phyloP scores from a whole-genome alignment of 768 basidiomycete species.

The Mycena haematopus region DNA sequence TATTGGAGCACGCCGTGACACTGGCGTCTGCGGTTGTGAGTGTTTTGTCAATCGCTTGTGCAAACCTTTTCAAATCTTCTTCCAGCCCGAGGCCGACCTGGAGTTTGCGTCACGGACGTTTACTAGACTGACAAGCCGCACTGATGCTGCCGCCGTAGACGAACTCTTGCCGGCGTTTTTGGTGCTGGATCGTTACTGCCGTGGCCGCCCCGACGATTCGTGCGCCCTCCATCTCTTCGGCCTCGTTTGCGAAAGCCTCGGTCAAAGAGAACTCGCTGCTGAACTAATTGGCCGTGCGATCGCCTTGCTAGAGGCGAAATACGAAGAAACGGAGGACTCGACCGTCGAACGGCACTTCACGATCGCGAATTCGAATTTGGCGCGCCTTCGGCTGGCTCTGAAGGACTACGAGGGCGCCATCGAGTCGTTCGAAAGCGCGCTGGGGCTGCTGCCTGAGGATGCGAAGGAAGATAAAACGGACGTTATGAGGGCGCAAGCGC shows the following conservation, averaged over 20 bases:
- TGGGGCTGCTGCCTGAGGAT: conserved; percentile 70
- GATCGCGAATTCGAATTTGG: conserved; percentile 83
- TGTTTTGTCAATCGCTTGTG: conserved; percentile 22
- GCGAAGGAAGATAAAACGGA: conserved; percentile 41
- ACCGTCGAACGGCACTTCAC: conserved; percentile 79
- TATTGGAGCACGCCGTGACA: conserved; percentile 77
- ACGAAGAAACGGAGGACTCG: conserved; percentile 87
- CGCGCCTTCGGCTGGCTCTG: conserved; percentile 71
- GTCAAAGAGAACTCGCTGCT: conserved; percentile 67
- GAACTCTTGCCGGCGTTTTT: conserved; percentile 80
- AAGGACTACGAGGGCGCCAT: conserved; percentile 65
- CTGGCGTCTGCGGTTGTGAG: conserved; percentile 64
- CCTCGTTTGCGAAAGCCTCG: conserved; percentile 85
- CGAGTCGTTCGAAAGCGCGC: conserved; percentile 73
- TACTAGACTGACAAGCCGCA: conserved; percentile 38
- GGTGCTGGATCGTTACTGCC: conserved; percentile 77
- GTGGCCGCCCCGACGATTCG: conserved; percentile 69
- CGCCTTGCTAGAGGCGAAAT: conserved; percentile 77
- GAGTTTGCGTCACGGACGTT: conserved; percentile 74
- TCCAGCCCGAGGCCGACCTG: conserved; percentile 81
- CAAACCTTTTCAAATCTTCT: conserved; percentile 11
- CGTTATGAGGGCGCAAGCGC: conserved; percentile 63
- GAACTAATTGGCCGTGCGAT: conserved; percentile 68
- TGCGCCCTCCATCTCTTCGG: conserved; percentile 84
- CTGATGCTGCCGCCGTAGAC: conserved; percentile 41